Evolutionary conservation across 306 rosid species (phyloP).

Genomic region (Hippophae gyantsensis): DNA sequence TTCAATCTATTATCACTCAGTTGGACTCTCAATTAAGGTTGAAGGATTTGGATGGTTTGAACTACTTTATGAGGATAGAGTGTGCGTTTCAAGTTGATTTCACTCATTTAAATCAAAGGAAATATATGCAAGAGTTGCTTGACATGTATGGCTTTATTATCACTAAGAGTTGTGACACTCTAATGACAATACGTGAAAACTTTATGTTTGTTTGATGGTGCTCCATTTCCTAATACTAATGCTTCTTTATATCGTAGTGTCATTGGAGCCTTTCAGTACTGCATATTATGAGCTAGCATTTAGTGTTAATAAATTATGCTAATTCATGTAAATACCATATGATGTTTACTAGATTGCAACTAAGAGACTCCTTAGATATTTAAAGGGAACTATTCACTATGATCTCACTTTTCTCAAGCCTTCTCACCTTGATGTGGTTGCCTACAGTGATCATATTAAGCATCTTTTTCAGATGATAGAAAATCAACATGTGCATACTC

Average conservation of each 20-base stretch:
- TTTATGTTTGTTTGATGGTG: neutral
- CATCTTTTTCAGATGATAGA: too few relatives aligned
- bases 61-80: neutral
- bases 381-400: too few relatives aligned
- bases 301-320: neutral
- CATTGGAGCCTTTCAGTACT: neutral
- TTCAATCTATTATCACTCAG: too few relatives aligned
- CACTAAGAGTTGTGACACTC: too few relatives aligned
- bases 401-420: too few relatives aligned
- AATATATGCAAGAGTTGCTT: neutral
- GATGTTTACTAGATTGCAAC: too few relatives aligned
- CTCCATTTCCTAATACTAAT: neutral
- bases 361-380: too few relatives aligned
- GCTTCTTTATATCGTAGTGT: neutral
- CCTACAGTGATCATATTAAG: too few relatives aligned
- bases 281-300: neutral
- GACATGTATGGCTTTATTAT: neutral
- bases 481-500: too few relatives aligned
- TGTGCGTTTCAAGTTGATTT: rapidly evolving
- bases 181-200: too few relatives aligned
- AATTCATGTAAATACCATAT: neutral
- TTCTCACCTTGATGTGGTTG: too few relatives aligned
- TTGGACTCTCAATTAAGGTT: neutral
- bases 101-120: neutral
- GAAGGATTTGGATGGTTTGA: neutral